Evolutionary conservation across 768 basidiomycete genomes (phyloP), one percentile per base, ranked within the genome.

Genomic region (Tylopilus sp.): DNA sequence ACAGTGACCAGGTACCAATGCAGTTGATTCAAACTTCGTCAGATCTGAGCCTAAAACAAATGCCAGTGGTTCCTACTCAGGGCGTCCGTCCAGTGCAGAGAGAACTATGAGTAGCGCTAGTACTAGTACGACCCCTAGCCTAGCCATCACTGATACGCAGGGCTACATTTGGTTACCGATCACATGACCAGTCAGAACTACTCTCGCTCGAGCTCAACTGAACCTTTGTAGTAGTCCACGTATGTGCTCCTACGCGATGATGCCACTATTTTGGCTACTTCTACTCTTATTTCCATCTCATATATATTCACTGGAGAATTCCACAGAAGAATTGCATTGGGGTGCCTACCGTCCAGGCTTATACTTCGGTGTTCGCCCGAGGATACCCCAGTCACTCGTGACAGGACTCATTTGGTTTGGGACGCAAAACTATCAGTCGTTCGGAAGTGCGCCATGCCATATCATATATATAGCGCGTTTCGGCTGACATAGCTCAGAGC

Each of bases 381-480:
- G 86, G 40, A 71, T 91, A 56, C 92, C 94, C 0, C 82, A 90
- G 60, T 91, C 90, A n/a, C 77, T 98, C 23, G 80, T 94, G 83
- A 91, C 89, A 3, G 95, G 95, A 12, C 79, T 98, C 30, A 81
- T 95, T 69, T 98, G 95, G 95, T 93, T 91, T 66, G 91, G 94
- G 26, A 85, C 90, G 8, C 84, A 91, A 35, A 80, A 95, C 70
- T 97, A 82, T 63, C 76, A 84, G 62, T 86, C 90, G 56, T 70
- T 83, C 51, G 65, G 71, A 53, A 77, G 88, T 85, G 54, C 67
- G 86, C 73, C 35, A n/a, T 59, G 47, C 31, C 22, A 31, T 15
- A 9, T 20, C 51, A 23, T 50, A 48, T 44, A 15, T 45, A 18
- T 23, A 48, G 30, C 39, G 28, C 43, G 20, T 33, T 31, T 15